Evolutionary conservation across 2,329 filamentous ascomycete genomes (phyloP).

Genomic region (Colletotrichum cuscutae): DNA sequence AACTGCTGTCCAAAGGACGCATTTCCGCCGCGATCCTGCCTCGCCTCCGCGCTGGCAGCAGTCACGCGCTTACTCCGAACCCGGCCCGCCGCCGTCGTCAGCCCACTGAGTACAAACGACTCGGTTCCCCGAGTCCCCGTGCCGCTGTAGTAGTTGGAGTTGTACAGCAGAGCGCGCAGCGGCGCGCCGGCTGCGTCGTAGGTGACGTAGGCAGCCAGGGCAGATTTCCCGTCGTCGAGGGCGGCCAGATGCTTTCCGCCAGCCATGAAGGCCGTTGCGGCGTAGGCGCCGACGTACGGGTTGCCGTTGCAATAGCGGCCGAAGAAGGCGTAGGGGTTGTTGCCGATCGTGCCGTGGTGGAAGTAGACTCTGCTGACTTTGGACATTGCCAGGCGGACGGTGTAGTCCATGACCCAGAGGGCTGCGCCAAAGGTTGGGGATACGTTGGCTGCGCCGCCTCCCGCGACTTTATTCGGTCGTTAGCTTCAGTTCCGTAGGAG

Average conservation of each 20-base stretch:
- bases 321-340: slow-evolving; percentile 61
- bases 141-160: slow-evolving; percentile 53
- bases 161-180: slow-evolving; percentile 52
- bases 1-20: slow-evolving; percentile 22
- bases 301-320: slow-evolving; percentile 59
- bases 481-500: too few species aligned
- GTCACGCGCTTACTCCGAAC: slow-evolving; percentile 19
- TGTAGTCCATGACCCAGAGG: slow-evolving; percentile 53
- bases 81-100: neutral
- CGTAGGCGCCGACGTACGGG: slow-evolving; percentile 62
- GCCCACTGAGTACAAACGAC: slow-evolving; percentile 2
- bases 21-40: slow-evolving; percentile 20
- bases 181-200: slow-evolving; percentile 41
- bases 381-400: slow-evolving; percentile 18
- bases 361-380: slow-evolving; percentile 49
- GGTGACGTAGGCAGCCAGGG: slow-evolving; percentile 58
- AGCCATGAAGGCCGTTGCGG: slow-evolving; percentile 56
- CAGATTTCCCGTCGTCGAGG: slow-evolving; percentile 53
- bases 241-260: slow-evolving; percentile 54
- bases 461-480: neutral
- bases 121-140: neutral
- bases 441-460: slow-evolving; percentile 25
- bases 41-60: slow-evolving; percentile 16
- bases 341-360: slow-evolving; percentile 63
- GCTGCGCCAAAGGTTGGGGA: slow-evolving; percentile 50